These are phyloP conservation scores for Ganoderma boninense DNA, from an alignment of 1,284 basidiomycete species.

Conservation along the genomic window DNA sequence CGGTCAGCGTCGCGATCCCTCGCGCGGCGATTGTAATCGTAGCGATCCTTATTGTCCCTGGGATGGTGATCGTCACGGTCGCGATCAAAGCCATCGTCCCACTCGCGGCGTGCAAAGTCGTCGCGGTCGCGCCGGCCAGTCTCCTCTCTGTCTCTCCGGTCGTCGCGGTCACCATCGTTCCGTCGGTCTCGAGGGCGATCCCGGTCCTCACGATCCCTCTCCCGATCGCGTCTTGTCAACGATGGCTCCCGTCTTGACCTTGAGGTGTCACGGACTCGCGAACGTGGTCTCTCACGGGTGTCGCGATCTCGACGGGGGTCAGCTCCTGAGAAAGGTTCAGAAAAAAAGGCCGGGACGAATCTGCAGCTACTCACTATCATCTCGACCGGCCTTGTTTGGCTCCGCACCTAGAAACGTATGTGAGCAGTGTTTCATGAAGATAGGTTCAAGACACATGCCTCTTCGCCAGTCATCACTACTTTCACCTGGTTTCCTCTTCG, in stretches of 20 bases:
- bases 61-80: conserved; percentile 45
- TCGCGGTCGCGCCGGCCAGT: conserved; percentile 46
- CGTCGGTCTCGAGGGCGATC: conserved; percentile 51
- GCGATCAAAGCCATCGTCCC: conserved; percentile 40
- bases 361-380: conserved; percentile 60
- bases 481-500: conserved; percentile 76
- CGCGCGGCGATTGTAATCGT: conserved; percentile 47
- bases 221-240: conserved; percentile 51
- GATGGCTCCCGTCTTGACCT: conserved; percentile 65
- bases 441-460: conserved; percentile 53
- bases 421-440: conserved; percentile 8
- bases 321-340: conserved; percentile 43
- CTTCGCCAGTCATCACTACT: conserved; percentile 82
- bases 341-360: neutral
- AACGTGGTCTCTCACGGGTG: conserved; percentile 63
- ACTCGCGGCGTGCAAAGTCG: conserved; percentile 37
- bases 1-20: conserved; percentile 44
- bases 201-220: conserved; percentile 49
- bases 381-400: conserved; percentile 56
- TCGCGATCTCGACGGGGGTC: conserved; percentile 69
- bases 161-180: conserved; percentile 42
- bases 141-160: conserved; percentile 39
- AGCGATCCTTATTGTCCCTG: conserved; percentile 48
- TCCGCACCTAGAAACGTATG: conserved; percentile 51
- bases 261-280: conserved; percentile 67